A percentile compares a stretch with the other conserved stretches of the same genome.
Conservation (phyloP, 345 rosid genomes). For the Bruguiera sexangula region DNA sequence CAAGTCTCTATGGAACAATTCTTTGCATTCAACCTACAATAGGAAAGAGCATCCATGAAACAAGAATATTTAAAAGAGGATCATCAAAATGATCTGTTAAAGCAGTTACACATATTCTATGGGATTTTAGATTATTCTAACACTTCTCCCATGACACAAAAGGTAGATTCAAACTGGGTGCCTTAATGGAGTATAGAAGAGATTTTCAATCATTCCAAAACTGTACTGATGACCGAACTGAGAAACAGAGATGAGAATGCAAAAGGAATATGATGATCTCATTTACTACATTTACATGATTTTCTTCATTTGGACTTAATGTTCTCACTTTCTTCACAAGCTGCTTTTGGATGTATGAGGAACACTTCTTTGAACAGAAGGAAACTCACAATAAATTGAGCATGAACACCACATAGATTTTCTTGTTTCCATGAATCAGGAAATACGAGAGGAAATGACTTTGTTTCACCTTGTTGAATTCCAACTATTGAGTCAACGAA, state of each 20-base stretch:
- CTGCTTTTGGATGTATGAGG: neutral
- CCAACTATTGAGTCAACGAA: constrained; percentile 73
- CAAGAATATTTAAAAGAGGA: too few species aligned
- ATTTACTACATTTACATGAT: constrained; percentile 1
- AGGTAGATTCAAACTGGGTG: neutral
- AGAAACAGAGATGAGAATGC: too few species aligned
- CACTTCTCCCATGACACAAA: neutral
- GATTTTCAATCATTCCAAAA: too few species aligned
- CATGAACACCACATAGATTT: constrained; percentile 70
- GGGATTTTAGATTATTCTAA: neutral
- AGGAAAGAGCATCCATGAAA: too few species aligned
- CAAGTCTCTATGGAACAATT: constrained; percentile 76
- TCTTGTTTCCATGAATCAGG: constrained; percentile 93
- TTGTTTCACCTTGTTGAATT: constrained; percentile 68
- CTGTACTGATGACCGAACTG: too few species aligned
- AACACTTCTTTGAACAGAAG: constrained; percentile 7
- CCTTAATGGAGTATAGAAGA: neutral
- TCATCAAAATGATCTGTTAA: neutral
- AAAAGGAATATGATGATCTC: neutral
- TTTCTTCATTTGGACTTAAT: neutral
- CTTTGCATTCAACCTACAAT: constrained; percentile 76
- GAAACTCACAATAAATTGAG: constrained; percentile 82
- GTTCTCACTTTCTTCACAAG: neutral
- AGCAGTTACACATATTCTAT: neutral
- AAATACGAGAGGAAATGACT: constrained; percentile 71